Conservation (phyloP, 1,139 yeast genomes). For the Pichiaceae sp. region DNA sequence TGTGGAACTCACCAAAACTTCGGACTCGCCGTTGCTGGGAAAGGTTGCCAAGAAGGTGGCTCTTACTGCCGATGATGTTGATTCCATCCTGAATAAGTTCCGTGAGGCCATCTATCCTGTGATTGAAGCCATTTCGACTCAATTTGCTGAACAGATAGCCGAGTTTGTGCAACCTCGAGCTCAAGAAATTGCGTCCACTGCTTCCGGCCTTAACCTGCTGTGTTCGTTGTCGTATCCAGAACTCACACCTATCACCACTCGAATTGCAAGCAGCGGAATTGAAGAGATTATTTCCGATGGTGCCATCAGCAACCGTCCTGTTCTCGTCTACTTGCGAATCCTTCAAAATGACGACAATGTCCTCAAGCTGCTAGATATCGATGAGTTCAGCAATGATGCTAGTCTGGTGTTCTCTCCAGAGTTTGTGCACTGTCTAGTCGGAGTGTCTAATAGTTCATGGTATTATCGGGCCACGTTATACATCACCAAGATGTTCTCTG, state of each 20-base stretch:
- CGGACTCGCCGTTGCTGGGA: neutral
- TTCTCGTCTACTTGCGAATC: constrained; percentile 2
- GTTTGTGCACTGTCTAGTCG: constrained; percentile 2
- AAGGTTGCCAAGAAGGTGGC: neutral
- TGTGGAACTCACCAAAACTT: neutral
- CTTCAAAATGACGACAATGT: neutral
- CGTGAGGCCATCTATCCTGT: neutral
- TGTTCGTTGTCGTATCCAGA: neutral
- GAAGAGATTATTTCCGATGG: neutral
- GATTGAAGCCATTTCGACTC: neutral
- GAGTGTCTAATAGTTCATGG: constrained; percentile 25
- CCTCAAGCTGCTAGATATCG: constrained; percentile 6
- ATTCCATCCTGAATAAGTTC: neutral
- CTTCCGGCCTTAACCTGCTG: neutral
- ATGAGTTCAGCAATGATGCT: constrained; percentile 18
- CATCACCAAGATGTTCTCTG: constrained; percentile 59
- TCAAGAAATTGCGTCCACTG: neutral
- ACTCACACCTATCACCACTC: neutral
- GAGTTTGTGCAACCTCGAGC: constrained; percentile 6
- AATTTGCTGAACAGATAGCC: constrained; percentile 3
- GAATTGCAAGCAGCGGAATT: neutral
- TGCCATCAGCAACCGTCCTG: neutral
- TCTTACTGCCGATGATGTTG: neutral
- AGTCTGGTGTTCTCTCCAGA: constrained; percentile 20
- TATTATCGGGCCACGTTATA: constrained; percentile 44